Percentiles rank a stretch among this genome's conserved stretches.
These are phyloP conservation scores for Trichoderma sp. DNA, from an alignment of 2,329 filamentous ascomycete genomes.

Conservation along the genomic window DNA sequence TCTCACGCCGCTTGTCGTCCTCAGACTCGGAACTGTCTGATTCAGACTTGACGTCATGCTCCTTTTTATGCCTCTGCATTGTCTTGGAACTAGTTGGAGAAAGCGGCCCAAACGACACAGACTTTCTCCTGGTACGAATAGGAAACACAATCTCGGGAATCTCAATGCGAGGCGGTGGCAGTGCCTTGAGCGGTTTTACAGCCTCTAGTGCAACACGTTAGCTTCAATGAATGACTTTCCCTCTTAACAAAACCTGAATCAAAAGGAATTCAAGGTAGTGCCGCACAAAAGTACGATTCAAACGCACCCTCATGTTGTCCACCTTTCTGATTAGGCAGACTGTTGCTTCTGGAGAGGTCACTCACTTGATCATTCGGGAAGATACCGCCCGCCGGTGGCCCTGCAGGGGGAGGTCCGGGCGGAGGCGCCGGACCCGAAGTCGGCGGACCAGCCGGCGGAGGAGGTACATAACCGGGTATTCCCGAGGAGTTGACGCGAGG, in stretches of 20 bases:
- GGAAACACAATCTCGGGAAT: slow-evolving; percentile 8
- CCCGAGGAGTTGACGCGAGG: slow-evolving; percentile 6
- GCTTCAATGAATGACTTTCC: not conserved
- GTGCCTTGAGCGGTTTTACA: slow-evolving; percentile 25
- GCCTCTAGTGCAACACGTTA: slow-evolving; percentile 28
- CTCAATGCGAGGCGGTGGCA: slow-evolving; percentile 15
- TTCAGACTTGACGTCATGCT: slow-evolving; percentile 31
- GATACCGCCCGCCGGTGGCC: slow-evolving; percentile 34
- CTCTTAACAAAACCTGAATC: not conserved
- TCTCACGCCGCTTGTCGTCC: slow-evolving; percentile 24
- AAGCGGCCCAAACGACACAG: slow-evolving; percentile 48
- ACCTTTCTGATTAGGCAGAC: slow-evolving; percentile 20
- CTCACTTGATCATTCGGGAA: slow-evolving; percentile 45
- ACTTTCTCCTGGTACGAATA: slow-evolving; percentile 32
- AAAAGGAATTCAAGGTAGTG: not conserved
- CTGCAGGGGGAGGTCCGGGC: slow-evolving; percentile 31
- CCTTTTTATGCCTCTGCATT: slow-evolving; percentile 41
- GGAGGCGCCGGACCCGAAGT: slow-evolving; percentile 32
- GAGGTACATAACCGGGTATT: slow-evolving; percentile 18
- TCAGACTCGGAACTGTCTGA: slow-evolving; percentile 23
- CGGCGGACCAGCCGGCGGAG: slow-evolving; percentile 32
- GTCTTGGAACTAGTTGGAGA: slow-evolving; percentile 50
- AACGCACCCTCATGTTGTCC: slow-evolving; percentile 40
- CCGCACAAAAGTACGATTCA: slow-evolving; percentile 28
- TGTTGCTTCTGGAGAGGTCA: slow-evolving; percentile 36